Base-by-base conservation (phyloP, 495 filamentous ascomycete species). In the Penicillium riverlandense region DNA sequence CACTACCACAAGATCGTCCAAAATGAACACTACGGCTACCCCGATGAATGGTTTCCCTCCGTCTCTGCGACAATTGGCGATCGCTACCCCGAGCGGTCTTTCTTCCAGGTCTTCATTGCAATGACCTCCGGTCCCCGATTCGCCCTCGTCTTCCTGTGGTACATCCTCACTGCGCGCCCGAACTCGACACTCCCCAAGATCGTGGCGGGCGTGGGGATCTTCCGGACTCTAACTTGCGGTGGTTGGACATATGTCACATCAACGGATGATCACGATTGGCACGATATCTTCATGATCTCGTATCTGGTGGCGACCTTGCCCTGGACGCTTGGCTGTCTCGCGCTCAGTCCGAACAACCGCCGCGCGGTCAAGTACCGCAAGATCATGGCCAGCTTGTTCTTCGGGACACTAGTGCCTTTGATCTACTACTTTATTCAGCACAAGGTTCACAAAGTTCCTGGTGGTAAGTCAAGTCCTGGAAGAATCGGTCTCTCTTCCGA, bases 211-310 rank as follows among this genome's bases (percentile, higher is more conserved):
- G 78, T 84, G 16, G 94, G 94, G 39, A 32, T 96, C 37, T 86
- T 96, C 56, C 79, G 94, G 49, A 95, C 91, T 5, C 64, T 99
- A 45, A 94, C 90, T 2, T 99, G 94, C 57, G 94, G 91, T 41
- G 94, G 94, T 32, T 99, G 94, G 94, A 96, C 95, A 31, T 99
- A 97, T 62, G 84, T 99, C 40, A 99, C 94, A 14, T 96, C 90
- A 33, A 97, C 94, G 8, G 94, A 99, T 63, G 89, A 97, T 61
- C 94, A 99, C 63, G 80, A 91, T 62, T 96, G 89, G 90, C 94
- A 99, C 59, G 94, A 99, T 63, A 92, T 96, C 42, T 91, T 97
- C 66, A 99, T 99, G 94, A 95, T 99, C 54, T 95, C 88, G 27
- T 99, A 99, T 62, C 67, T 99, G 38, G 82, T 97, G 37, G 84